Percentiles rank a stretch among this genome's conserved stretches.
Evolutionary conservation across 1,139 yeast genomes (phyloP).

Genomic region (Kurtzmaniella quercitrusa): DNA sequence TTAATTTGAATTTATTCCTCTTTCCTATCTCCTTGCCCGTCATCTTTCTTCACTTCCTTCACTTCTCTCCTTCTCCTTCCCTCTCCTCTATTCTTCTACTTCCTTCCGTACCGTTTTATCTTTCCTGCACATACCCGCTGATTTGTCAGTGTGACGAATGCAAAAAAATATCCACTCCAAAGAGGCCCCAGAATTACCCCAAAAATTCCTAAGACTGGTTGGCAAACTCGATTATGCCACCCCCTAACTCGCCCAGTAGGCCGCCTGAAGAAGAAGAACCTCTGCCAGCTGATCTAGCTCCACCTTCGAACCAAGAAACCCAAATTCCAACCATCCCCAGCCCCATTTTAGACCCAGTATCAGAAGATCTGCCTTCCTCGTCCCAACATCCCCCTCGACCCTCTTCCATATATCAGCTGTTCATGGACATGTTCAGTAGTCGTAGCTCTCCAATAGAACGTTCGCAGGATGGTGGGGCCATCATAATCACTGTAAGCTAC

Average conservation of each 20-base stretch:
- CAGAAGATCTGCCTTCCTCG: neutral
- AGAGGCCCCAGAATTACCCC: neutral
- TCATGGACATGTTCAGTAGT: conserved; percentile 8
- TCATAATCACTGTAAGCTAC: conserved; percentile 42
- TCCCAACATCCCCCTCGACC: neutral
- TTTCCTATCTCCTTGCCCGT: too few species aligned
- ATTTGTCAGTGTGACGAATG: neutral
- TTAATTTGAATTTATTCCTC: too few species aligned
- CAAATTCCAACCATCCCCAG: conserved; percentile 28
- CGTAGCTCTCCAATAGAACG: conserved; percentile 1
- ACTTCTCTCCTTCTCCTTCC: too few species aligned
- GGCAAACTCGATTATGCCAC: neutral
- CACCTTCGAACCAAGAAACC: conserved; percentile 36
- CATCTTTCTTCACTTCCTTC: too few species aligned
- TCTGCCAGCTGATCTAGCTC: conserved; percentile 19
- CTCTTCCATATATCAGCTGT: conserved; percentile 2
- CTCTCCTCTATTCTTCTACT: neutral
- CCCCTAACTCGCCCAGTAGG: conserved; percentile 17
- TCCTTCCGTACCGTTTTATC: neutral
- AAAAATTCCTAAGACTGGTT: too few species aligned
- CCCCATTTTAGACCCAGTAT: conserved; percentile 1
- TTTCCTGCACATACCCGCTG: neutral
- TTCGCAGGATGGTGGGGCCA: conserved; percentile 17
- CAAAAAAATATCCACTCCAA: neutral
- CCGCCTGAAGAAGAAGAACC: conserved; percentile 29